Evolutionary conservation across 2,329 filamentous ascomycete genomes (phyloP), one percentile per base, ranked within the genome.

Genomic region (Cladosporium sp.): DNA sequence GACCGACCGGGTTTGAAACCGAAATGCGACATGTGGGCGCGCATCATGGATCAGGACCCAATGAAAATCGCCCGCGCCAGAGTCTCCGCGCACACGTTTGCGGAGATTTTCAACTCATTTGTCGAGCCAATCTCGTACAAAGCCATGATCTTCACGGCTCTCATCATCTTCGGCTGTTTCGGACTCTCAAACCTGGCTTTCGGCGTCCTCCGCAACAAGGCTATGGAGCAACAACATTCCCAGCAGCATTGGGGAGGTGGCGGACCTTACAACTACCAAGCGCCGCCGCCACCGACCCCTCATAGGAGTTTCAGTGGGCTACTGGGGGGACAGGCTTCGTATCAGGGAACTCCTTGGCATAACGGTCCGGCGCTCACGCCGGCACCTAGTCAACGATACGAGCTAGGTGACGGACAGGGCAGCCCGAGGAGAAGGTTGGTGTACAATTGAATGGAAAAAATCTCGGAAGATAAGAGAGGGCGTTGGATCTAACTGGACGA

Each of bases 81-180:
- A 66, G 85, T 96, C 37, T 90, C 88, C 17, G 92, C 91, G 4
- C 88, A 90, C 68, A 94, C 92, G 24, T 89, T 97, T 69, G 93
- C 93, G 0, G 85, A 91, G 68, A 96, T 99, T 39, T 87, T 97
- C 73, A 97, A 97, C 71, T 88, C 88, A 67, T 97, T 97, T 71
- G 87, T 96, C 4, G 91, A 96, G 66, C 86, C 90, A 5, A 92
- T 97, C 73, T 91, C 88, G 62, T 88, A 90, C 73, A 97, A 97
- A 73, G 83, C 85, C 10, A 86, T 89, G 79, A 83, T 81, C 69
- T 80, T 80, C 68, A 75, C 75, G 24, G 70, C 74, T 37, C 61
- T 78, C 50, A 57, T 80, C 53, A 71, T 81, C 56, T 77, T 81
- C 60, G 75, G 75, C 47, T 78, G 79, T 64, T 78, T 85, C 52